phyloP scores from a whole-genome alignment of 345 rosid species.

The Salix arbutifolia region DNA sequence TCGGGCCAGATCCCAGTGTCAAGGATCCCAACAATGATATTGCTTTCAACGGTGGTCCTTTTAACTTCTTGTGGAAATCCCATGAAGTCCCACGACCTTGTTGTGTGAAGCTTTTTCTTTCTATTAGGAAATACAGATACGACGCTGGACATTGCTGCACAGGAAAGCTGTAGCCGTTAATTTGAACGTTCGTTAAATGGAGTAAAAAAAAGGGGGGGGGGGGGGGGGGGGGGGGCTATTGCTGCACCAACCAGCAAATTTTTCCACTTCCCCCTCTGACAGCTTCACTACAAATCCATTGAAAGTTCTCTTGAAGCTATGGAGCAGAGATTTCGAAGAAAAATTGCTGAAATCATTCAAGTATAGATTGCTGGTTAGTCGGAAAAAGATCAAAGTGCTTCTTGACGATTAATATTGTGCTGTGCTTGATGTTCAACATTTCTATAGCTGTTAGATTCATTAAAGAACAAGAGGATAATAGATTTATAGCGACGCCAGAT shows the following conservation, averaged over 20 bases:
- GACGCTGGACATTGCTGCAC: slow-evolving; percentile 1
- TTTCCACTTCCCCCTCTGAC: slow-evolving; percentile 15
- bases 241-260: slow-evolving; percentile 15
- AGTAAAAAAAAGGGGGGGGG: too few relatives aligned
- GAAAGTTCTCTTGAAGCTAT: slow-evolving; percentile 28
- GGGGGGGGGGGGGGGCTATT: too few relatives aligned
- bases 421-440: too few relatives aligned
- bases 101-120: background rate
- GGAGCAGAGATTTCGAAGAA: slow-evolving; percentile 11
- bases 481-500: too few relatives aligned
- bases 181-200: background rate
- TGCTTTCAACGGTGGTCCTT: background rate
- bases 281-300: slow-evolving; percentile 30
- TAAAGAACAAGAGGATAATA: too few relatives aligned
- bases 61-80: background rate
- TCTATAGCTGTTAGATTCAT: too few relatives aligned
- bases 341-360: background rate
- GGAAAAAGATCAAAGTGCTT: too few relatives aligned
- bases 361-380: too few relatives aligned
- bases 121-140: slow-evolving; percentile 9
- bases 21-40: slow-evolving; percentile 6
- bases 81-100: slow-evolving; percentile 13
- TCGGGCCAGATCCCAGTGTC: slow-evolving; percentile 14
- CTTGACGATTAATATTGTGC: too few relatives aligned
- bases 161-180: slow-evolving; percentile 24